Conservation (phyloP, 164 flowering plant genomes). For the Hamamelis virginiana region DNA sequence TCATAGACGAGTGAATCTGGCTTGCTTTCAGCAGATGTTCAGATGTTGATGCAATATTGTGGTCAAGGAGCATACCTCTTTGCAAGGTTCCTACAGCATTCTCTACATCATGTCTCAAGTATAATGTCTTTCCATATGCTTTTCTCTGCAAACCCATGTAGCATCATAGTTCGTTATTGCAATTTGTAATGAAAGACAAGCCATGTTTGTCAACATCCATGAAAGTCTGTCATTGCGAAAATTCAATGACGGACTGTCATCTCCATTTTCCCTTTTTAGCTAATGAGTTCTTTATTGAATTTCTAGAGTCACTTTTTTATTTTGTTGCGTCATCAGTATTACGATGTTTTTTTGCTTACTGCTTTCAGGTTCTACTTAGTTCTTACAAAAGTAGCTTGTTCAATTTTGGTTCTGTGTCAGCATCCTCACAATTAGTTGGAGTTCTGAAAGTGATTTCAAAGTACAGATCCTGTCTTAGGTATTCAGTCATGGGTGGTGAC, state of each 20-base stretch:
- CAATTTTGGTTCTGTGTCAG: constrained; percentile 1
- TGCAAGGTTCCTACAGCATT: neutral
- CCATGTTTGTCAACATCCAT: neutral
- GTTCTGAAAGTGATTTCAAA: neutral
- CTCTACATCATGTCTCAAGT: neutral
- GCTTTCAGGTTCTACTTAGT: constrained; percentile 11
- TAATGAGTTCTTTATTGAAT: neutral
- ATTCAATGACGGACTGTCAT: neutral
- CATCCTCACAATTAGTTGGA: constrained; percentile 7
- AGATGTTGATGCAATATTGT: neutral
- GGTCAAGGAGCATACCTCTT: neutral
- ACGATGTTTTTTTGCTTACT: neutral
- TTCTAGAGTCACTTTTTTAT: neutral
- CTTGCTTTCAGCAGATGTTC: neutral
- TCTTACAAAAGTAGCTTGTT: constrained; percentile 13
- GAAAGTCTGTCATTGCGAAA: neutral
- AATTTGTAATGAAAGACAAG: neutral
- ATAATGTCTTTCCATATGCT: neutral
- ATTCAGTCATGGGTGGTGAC: constrained; percentile 49
- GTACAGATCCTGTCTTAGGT: neutral
- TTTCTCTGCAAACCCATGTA: neutral
- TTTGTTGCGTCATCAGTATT: neutral
- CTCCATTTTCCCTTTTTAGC: neutral
- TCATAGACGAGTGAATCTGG: no score
- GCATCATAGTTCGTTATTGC: neutral